phyloP scores from a whole-genome alignment of 164 flowering plant genomes.

The Tetrastigma voinierianum region DNA sequence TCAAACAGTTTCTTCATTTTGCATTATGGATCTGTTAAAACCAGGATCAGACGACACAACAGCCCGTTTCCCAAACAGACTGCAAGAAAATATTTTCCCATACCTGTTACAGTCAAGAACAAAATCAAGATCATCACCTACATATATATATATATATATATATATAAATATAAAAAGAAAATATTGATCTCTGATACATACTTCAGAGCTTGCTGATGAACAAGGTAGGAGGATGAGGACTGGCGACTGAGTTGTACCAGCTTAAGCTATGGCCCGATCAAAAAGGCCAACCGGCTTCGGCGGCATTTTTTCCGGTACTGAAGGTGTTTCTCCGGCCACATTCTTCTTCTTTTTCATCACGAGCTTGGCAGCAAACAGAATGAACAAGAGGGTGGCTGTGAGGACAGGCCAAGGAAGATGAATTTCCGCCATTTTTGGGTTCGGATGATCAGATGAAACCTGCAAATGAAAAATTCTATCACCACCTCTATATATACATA shows the following conservation, averaged over 20 bases:
- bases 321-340: neutral
- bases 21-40: slow-evolving; percentile 77
- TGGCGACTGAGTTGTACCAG: slow-evolving; percentile 73
- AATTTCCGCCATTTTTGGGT: slow-evolving; percentile 6
- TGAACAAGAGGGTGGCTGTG: slow-evolving; percentile 9
- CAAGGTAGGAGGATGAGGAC: slow-evolving; percentile 80
- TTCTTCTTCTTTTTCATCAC: neutral
- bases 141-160: too few species aligned
- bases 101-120: slow-evolving; percentile 36
- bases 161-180: too few species aligned
- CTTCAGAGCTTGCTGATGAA: slow-evolving; percentile 65
- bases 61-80: slow-evolving; percentile 68
- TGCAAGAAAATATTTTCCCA: slow-evolving; percentile 79
- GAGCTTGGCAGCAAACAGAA: slow-evolving; percentile 4
- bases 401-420: slow-evolving; percentile 5
- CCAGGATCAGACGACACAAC: slow-evolving; percentile 80
- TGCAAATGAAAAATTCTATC: neutral
- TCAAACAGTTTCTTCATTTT: slow-evolving; percentile 75
- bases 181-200: too few species aligned
- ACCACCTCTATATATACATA: too few species aligned
- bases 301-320: slow-evolving; percentile 42
- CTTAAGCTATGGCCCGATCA: slow-evolving; percentile 66
- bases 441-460: neutral
- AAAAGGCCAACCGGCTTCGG: slow-evolving; percentile 71
- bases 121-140: too few species aligned